phyloP scores from a whole-genome alignment of 2,329 filamentous ascomycete genomes.

The Ilyonectria sp. region DNA sequence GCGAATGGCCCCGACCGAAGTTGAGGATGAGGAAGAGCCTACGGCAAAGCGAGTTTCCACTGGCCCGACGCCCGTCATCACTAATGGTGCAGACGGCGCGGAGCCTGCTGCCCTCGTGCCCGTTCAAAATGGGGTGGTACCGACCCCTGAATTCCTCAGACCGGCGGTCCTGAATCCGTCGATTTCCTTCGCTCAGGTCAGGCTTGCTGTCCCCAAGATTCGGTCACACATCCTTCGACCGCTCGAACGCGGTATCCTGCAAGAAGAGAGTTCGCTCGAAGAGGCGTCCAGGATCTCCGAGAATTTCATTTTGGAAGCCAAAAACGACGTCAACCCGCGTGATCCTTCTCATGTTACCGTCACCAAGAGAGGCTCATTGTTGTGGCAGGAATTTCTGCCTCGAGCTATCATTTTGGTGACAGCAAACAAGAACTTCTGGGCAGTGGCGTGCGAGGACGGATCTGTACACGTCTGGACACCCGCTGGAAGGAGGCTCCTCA shows the following conservation, averaged over 20 bases:
- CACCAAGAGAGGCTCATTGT: conserved; percentile 81
- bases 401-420: conserved; percentile 90
- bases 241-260: conserved; percentile 77
- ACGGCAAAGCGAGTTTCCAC: conserved; percentile 68
- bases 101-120: conserved; percentile 79
- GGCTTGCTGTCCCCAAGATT: conserved; percentile 90
- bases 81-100: conserved; percentile 83
- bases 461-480: conserved; percentile 93
- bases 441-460: conserved; percentile 93
- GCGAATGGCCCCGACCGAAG: conserved; percentile 81
- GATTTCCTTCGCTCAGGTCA: conserved; percentile 85
- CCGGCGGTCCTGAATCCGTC: conserved; percentile 89
- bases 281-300: conserved; percentile 76
- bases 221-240: conserved; percentile 86
- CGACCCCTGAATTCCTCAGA: conserved; percentile 86
- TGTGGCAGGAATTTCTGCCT: conserved; percentile 97
- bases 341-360: conserved; percentile 90
- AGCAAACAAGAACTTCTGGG: conserved; percentile 92
- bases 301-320: conserved; percentile 88
- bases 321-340: conserved; percentile 82
- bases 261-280: conserved; percentile 67
- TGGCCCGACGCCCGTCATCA: conserved; percentile 81
- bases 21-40: conserved; percentile 80
- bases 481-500: conserved; percentile 87
- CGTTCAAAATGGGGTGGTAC: conserved; percentile 72